phyloP scores from a whole-genome alignment of 768 basidiomycete genomes.

The Leucogyrophana mollusca region DNA sequence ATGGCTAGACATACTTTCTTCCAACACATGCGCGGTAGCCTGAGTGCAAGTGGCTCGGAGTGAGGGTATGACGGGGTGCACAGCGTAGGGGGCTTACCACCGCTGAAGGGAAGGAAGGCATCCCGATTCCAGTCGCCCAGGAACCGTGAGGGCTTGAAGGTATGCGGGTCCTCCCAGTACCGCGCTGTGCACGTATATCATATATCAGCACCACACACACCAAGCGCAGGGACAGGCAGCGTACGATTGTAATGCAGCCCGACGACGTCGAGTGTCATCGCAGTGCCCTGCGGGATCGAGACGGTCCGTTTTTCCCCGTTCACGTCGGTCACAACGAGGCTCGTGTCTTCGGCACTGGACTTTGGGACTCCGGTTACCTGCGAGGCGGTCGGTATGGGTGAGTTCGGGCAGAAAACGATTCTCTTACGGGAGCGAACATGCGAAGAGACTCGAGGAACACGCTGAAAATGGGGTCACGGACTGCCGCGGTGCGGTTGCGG shows the following conservation, averaged over 20 bases:
- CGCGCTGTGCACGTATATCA: too few species aligned
- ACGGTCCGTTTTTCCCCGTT: slow-evolving; percentile 39
- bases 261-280: slow-evolving; percentile 34
- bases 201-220: not conserved
- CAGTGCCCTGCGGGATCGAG: slow-evolving; percentile 42
- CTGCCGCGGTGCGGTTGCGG: not conserved
- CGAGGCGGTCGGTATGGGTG: too few species aligned
- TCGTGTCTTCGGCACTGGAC: slow-evolving; percentile 44
- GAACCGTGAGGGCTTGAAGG: slow-evolving; percentile 44
- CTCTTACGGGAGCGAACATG: slow-evolving; percentile 28
- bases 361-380: slow-evolving; percentile 46
- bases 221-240: too few species aligned
- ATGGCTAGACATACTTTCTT: slow-evolving; percentile 31
- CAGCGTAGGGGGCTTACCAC: slow-evolving; percentile 25
- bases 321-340: slow-evolving; percentile 27
- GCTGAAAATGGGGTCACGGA: slow-evolving; percentile 7
- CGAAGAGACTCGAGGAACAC: slow-evolving; percentile 31
- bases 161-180: slow-evolving; percentile 37
- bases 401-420: not conserved
- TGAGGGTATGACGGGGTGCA: slow-evolving; percentile 1
- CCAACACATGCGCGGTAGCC: slow-evolving; percentile 47
- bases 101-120: slow-evolving; percentile 54
- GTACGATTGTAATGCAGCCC: slow-evolving; percentile 54
- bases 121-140: slow-evolving; percentile 53
- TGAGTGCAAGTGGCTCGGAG: slow-evolving; percentile 3